Conservation (phyloP, 768 basidiomycete species). For the Leccinellum luteum region DNA sequence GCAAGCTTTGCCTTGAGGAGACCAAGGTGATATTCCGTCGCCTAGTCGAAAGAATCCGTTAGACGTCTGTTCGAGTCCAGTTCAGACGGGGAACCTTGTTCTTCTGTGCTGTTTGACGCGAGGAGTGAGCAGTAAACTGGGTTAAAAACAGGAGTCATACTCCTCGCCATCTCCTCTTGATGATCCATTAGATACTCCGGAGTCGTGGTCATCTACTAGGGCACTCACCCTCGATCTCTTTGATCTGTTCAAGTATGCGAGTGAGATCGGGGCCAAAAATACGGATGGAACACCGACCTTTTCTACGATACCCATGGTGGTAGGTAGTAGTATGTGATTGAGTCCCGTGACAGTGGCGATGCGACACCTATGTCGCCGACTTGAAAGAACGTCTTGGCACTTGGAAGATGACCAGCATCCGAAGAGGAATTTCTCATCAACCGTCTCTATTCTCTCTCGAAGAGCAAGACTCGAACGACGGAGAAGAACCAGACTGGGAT, state of each 20-base stretch:
- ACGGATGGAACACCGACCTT: constrained; percentile 52
- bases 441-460: constrained; percentile 69
- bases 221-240: constrained; percentile 87
- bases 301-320: constrained; percentile 86
- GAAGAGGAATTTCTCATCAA: constrained; percentile 42
- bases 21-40: constrained; percentile 93
- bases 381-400: not conserved
- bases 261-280: not conserved
- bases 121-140: not conserved
- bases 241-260: constrained; percentile 57
- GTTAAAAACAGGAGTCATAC: constrained; percentile 49
- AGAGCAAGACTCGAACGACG: constrained; percentile 48
- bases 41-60: constrained; percentile 44
- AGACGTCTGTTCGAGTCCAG: constrained; percentile 3
- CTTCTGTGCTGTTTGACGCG: constrained; percentile 71
- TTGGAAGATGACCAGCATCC: constrained; percentile 22
- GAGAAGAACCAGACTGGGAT: constrained; percentile 47
- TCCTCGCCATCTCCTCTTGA: constrained; percentile 95
- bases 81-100: constrained; percentile 67
- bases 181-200: constrained; percentile 10
- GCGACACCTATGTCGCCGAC: not conserved
- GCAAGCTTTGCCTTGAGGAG: constrained; percentile 93
- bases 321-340: not conserved
- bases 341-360: not conserved
- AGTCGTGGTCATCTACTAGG: not conserved